A percentile compares a stretch with the other conserved stretches of the same genome.
Evolutionary conservation across 768 basidiomycete genomes (phyloP).

Genomic region (Polyporus arcularius): DNA sequence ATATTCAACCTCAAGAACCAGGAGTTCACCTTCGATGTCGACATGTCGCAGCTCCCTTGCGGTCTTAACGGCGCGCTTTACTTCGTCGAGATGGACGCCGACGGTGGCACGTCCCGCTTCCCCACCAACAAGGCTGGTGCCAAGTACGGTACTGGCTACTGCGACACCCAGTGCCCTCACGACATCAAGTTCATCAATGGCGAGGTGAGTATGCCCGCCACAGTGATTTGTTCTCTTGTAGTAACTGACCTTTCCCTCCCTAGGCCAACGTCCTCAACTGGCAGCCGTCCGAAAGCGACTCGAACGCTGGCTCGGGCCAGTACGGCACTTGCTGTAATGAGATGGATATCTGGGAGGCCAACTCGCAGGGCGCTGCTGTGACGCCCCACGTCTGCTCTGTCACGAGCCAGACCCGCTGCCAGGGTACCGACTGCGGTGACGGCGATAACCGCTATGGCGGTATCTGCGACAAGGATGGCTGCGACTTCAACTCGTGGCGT

Average conservation of each 20-base stretch:
- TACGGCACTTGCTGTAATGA: conserved; percentile 34
- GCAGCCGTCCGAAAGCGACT: conserved; percentile 15
- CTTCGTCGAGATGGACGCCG: conserved; percentile 58
- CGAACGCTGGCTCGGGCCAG: conserved; percentile 30
- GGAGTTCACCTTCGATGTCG: conserved; percentile 62
- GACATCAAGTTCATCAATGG: conserved; percentile 64
- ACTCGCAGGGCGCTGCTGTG: conserved; percentile 29
- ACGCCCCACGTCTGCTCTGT: conserved; percentile 33
- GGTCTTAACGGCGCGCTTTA: conserved; percentile 64
- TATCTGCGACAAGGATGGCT: conserved; percentile 56
- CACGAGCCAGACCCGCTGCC: conserved; percentile 48
- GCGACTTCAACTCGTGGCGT: conserved; percentile 65
- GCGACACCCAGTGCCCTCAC: conserved; percentile 59
- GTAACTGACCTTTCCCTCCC: conserved; percentile 25
- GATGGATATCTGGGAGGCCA: conserved; percentile 38
- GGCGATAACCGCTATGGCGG: conserved; percentile 38
- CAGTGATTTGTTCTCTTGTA: conserved; percentile 15
- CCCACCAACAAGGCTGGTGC: conserved; percentile 58
- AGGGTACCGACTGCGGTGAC: conserved; percentile 38
- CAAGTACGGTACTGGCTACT: conserved; percentile 63
- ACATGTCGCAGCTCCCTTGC: conserved; percentile 55
- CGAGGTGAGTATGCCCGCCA: conserved; percentile 33
- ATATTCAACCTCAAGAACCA: conserved; percentile 53
- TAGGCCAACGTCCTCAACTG: conserved; percentile 32
- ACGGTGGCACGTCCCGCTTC: conserved; percentile 50